A percentile compares a stretch with the other conserved stretches of the same genome.
Conservation (phyloP, 345 rosid species). For the Sonneratia caseolaris region DNA sequence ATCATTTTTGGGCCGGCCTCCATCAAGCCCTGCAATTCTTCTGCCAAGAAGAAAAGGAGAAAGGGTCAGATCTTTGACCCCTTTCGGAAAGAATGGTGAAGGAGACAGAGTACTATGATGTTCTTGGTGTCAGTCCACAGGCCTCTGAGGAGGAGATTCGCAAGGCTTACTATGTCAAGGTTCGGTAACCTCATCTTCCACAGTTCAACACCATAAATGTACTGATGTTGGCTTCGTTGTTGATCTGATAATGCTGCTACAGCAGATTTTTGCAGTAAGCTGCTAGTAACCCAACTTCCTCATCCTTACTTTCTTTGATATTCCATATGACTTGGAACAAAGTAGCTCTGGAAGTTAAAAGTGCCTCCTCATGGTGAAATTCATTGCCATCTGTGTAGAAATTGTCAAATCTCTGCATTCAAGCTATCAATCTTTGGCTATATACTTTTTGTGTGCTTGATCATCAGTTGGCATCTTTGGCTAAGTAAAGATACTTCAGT, state of each 20-base stretch:
- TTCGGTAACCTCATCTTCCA: slow-evolving; percentile 5
- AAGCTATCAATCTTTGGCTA: not conserved
- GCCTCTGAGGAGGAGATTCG: slow-evolving; percentile 70
- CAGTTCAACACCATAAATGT: not conserved
- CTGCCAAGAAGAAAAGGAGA: not conserved
- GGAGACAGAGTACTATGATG: slow-evolving; percentile 64
- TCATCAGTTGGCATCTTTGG: too few species aligned
- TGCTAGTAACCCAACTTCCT: too few species aligned
- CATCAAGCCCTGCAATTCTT: not conserved
- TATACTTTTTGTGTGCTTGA: too few species aligned
- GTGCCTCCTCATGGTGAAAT: not conserved
- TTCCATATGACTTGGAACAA: not conserved
- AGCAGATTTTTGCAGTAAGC: too few species aligned
- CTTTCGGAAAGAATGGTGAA: slow-evolving; percentile 34
- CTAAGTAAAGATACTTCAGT: not conserved
- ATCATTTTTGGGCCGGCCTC: slow-evolving; percentile 2
- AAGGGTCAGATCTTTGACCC: not conserved
- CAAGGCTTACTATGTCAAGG: slow-evolving; percentile 68
- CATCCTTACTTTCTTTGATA: too few species aligned
- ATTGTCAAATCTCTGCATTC: not conserved
- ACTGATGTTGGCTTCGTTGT: not conserved
- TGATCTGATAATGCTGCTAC: too few species aligned
- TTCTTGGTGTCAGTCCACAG: slow-evolving; percentile 45
- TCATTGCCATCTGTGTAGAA: not conserved
- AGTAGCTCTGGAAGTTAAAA: not conserved